Evolutionary conservation across 2,329 filamentous ascomycete genomes (phyloP), one percentile per base, ranked within the genome.

Genomic region (Penicillium sp.): DNA sequence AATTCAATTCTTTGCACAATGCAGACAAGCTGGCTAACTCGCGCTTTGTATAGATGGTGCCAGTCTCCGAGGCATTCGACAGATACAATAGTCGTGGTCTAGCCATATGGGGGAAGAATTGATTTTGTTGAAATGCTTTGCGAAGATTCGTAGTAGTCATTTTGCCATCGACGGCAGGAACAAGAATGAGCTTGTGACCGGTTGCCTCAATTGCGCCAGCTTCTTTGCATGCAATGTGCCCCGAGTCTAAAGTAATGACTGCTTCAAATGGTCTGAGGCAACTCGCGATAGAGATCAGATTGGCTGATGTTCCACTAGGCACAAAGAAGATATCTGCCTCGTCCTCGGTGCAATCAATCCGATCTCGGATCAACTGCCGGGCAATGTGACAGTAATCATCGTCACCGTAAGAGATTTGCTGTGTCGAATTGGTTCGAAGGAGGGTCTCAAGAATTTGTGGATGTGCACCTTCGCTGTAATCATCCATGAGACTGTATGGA

Each of bases 391-490:
- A 65, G 46, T 68, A 72, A 2, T 66, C 54, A 35, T 74, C 72
- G 20, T 59, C 60, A 10, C 71, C 72, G 45, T 74, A 74, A 20
- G 70, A 66, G 4, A 61, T 52, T 47, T 74, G 68, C 33, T 74
- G 71, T 1, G 64, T 62, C 3, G 51, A 48, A 37, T 74, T 74
- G 48, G 64, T 67, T 20, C 59, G 50, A 11, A 72, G 48, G 2
- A 74, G 57, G 7, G 71, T 69, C 30, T 72, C 63, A 17, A 74
- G 62, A 2, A 74, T 55, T n/a, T 63, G 59, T 4, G 72, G 71
- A 42, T 74, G 72, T 0, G 70, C 71, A 23, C 71, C 72, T 41
- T 74, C 71, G 52, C 69, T 71, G 49, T 74, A 74, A 45, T 74
- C 71, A 46, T 74, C 71, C 31, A 70, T 59, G 39, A 74, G 69